phyloP scores from a whole-genome alignment of 257 asterid genomes.

The Ilex aquifolium region DNA sequence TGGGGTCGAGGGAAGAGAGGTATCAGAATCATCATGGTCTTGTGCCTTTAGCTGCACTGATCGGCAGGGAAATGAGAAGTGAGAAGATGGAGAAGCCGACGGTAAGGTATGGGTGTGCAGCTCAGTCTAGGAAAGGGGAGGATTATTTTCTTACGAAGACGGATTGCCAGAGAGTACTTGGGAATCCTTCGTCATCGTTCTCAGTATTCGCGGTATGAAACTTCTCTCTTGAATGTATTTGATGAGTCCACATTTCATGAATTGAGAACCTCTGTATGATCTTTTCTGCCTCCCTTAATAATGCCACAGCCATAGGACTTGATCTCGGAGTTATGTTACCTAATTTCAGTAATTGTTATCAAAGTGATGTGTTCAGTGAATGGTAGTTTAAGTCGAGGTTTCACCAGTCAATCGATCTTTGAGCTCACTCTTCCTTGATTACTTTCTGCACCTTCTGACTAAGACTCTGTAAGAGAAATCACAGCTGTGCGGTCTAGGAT shows the following conservation, averaged over 20 bases:
- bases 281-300: background rate
- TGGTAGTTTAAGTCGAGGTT: too few species aligned
- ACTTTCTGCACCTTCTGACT: too few species aligned
- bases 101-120: constrained; percentile 62
- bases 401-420: too few species aligned
- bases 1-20: constrained; percentile 68
- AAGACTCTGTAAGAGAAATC: too few species aligned
- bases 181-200: constrained; percentile 67
- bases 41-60: constrained; percentile 65
- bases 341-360: too few species aligned
- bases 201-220: constrained; percentile 70
- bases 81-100: constrained; percentile 78
- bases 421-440: too few species aligned
- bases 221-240: background rate
- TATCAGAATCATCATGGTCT: constrained; percentile 37
- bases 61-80: constrained; percentile 59
- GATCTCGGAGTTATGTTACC: too few species aligned
- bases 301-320: background rate
- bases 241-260: too few species aligned
- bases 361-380: too few species aligned
- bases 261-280: background rate
- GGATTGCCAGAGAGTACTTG: constrained; percentile 69
- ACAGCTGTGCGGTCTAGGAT: too few species aligned
- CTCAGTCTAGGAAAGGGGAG: constrained; percentile 76
- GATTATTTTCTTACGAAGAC: constrained; percentile 65